Conservation (phyloP, 2,329 filamentous ascomycete genomes). For the Verticillium isaacii region DNA sequence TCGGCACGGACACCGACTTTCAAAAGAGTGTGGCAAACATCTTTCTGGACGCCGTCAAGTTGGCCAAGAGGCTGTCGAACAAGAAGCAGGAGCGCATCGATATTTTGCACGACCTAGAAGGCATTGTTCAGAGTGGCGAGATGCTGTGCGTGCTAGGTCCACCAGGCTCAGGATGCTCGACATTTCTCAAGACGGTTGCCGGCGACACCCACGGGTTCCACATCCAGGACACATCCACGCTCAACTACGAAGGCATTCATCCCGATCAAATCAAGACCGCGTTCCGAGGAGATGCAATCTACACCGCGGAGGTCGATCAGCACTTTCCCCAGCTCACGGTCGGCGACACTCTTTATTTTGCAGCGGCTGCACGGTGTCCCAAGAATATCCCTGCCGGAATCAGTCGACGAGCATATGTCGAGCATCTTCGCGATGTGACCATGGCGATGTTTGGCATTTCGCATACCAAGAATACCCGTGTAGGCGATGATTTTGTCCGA, state of each 20-base stretch:
- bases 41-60: slow-evolving; percentile 17
- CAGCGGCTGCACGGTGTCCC: slow-evolving; percentile 50
- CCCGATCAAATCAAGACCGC: slow-evolving; percentile 9
- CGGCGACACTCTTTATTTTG: slow-evolving; percentile 57
- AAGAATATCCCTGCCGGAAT: slow-evolving; percentile 41
- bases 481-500: slow-evolving; percentile 50
- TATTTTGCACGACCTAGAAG: slow-evolving; percentile 47
- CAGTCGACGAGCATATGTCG: slow-evolving; percentile 31
- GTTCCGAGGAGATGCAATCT: slow-evolving; percentile 57
- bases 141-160: slow-evolving; percentile 54
- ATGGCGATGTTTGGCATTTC: slow-evolving; percentile 51
- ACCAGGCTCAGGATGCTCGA: slow-evolving; percentile 56
- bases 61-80: slow-evolving; percentile 20
- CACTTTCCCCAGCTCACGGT: slow-evolving; percentile 57
- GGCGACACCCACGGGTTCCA: slow-evolving; percentile 60
- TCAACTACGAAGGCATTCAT: slow-evolving; percentile 11
- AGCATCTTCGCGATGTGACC: slow-evolving; percentile 46
- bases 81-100: slow-evolving; percentile 29
- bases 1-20: slow-evolving; percentile 34
- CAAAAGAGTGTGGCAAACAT: slow-evolving; percentile 37
- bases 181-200: slow-evolving; percentile 61
- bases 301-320: slow-evolving; percentile 60
- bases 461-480: slow-evolving; percentile 48
- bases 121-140: slow-evolving; percentile 49
- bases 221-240: slow-evolving; percentile 3